Base-by-base conservation (phyloP, 805 yeast genomes). In the Myxozyma mucilagina region DNA sequence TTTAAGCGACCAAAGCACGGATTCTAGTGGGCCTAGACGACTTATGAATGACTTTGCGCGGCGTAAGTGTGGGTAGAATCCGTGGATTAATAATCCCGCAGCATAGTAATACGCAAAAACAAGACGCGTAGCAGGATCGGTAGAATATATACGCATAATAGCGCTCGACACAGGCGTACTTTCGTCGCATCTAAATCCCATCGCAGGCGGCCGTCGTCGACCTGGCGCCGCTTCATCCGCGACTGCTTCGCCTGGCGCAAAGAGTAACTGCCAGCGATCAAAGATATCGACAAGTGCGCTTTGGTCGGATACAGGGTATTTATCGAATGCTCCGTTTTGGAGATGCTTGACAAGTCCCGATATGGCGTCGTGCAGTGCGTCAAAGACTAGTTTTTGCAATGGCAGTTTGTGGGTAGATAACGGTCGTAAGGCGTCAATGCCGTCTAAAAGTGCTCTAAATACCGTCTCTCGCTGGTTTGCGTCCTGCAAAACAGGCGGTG, bases 21-120 rank as follows among this genome's bases (percentile, higher is more conserved):
- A 31, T 45, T 60, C 64, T 7, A 56, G 38, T 18, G 64, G 61
- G 3, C 61, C 64, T 8, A 60, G 56, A 1, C 44, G 51, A 11
- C 56, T 44, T 7, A 60, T 47, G 10, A 56, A 52, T 4, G 60
- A 52, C 35, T 39, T n/a, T 24, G 45, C 16, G 9, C 53, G 47
- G 6, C 59, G 60, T n/a, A 45, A 13, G 4, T 14, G 38, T 16
- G 64, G 61, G 41, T 52, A 56, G 13, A 60, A 47, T 3, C 53
- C 54, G 41, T 39, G 45, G 7, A 60, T 31, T 11, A 60, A 29
- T 13, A 60, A 18, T 14, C 51, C 52, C 8, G 42, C 43, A 24
- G 47, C 24, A 29, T 57, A 60, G 52, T 52, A 60, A 18, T 60
- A 56, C 29, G 45, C 64, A 35, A 60, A 60, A 3, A 57, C 7